Conservation (phyloP, 495 filamentous ascomycete genomes). For the Pseudoneurospora amorphoporcata region DNA sequence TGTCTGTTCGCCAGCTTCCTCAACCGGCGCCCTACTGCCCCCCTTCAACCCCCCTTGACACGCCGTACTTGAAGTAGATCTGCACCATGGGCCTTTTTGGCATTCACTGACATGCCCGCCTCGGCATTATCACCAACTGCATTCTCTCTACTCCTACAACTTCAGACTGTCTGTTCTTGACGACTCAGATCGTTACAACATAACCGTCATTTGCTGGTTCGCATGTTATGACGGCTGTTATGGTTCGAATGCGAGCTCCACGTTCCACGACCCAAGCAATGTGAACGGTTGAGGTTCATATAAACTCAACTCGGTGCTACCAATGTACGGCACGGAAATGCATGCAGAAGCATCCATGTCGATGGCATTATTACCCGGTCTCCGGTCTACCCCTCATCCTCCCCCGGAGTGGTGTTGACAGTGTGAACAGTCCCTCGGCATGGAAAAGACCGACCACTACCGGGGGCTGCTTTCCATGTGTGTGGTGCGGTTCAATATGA, state of each 20-base stretch:
- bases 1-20: background rate
- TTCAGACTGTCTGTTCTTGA: background rate
- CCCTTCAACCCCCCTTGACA: background rate
- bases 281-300: background rate
- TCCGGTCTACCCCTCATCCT: constrained; percentile 14
- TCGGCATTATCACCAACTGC: background rate
- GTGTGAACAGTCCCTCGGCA: constrained; percentile 3
- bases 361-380: background rate
- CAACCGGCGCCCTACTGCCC: background rate
- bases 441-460: constrained; percentile 9
- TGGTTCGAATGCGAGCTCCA: background rate
- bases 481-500: constrained; percentile 3
- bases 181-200: background rate
- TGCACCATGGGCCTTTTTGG: too few species aligned
- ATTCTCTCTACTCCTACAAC: background rate
- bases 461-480: background rate
- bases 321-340: background rate
- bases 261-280: background rate
- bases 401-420: background rate
- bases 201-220: background rate
- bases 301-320: background rate
- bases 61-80: background rate
- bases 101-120: background rate
- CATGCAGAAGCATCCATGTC: background rate
- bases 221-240: background rate